Conservation (phyloP, 2,329 filamentous ascomycete species). For the Acrodontium crateriforme region DNA sequence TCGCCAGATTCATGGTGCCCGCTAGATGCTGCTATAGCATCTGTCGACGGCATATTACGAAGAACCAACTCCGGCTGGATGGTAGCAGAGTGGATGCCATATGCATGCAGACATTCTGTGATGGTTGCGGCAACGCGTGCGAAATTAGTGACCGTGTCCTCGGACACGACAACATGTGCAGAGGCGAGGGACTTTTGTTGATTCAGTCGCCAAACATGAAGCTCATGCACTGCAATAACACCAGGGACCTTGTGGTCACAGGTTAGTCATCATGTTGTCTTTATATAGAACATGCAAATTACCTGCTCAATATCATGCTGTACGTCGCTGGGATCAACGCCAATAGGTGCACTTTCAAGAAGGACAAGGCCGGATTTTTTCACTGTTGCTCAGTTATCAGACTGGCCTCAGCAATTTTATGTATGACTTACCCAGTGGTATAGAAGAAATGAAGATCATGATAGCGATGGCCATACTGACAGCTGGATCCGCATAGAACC, state of each 20-base stretch:
- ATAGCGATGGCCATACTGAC: conserved; percentile 55
- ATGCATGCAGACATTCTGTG: conserved; percentile 56
- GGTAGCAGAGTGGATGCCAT: conserved; percentile 58
- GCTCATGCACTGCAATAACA: conserved; percentile 48
- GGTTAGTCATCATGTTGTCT: not conserved
- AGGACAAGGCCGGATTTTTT: conserved; percentile 47
- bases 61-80: conserved; percentile 49
- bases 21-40: not conserved
- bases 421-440: conserved; percentile 37
- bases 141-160: conserved; percentile 30
- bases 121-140: conserved; percentile 47
- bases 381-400: conserved; percentile 24
- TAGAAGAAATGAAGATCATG: conserved; percentile 54
- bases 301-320: conserved; percentile 49
- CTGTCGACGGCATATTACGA: not conserved
- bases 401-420: not conserved
- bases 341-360: conserved; percentile 50
- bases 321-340: conserved; percentile 47
- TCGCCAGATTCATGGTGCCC: no score
- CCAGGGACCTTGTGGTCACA: conserved; percentile 45
- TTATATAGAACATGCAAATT: not conserved
- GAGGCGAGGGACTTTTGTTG: conserved; percentile 57
- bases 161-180: conserved; percentile 50
- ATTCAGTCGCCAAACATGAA: conserved; percentile 62
- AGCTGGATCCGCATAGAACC: conserved; percentile 60